Conservation (phyloP, 2,329 filamentous ascomycete species). For the Diaporthe citrichinensis region DNA sequence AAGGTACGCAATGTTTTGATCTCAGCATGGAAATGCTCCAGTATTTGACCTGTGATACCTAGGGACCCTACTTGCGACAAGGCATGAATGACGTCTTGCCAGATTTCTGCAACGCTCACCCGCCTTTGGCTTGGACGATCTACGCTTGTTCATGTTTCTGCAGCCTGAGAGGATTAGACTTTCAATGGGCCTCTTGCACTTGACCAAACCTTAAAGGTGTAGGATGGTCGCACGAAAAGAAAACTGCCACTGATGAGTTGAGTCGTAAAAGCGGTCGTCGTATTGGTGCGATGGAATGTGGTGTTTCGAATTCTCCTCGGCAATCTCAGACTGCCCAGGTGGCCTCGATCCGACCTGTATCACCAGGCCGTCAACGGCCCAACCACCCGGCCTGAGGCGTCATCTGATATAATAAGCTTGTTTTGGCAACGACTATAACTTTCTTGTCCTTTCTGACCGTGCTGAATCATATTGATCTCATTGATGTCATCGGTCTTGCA, state of each 20-base stretch:
- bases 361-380: not conserved
- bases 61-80: fast-evolving
- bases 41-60: too few species aligned
- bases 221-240: not conserved
- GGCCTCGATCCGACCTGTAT: not conserved
- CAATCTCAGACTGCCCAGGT: not conserved
- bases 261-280: not conserved
- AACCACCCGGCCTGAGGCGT: not conserved
- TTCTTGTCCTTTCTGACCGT: not conserved
- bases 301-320: slow-evolving; percentile 1
- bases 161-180: not conserved
- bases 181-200: not conserved
- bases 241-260: too few species aligned
- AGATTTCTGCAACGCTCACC: not conserved
- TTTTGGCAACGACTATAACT: too few species aligned
- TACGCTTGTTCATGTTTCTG: not conserved
- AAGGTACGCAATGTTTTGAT: not conserved
- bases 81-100: not conserved
- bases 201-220: not conserved
- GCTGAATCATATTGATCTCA: fast-evolving
- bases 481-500: not conserved
- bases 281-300: not conserved
- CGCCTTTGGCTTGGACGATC: not conserved
- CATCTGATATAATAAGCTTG: not conserved
- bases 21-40: not conserved